Evolutionary conservation across 805 yeast species (phyloP).

Genomic region (Sugiyamaella floridensis): DNA sequence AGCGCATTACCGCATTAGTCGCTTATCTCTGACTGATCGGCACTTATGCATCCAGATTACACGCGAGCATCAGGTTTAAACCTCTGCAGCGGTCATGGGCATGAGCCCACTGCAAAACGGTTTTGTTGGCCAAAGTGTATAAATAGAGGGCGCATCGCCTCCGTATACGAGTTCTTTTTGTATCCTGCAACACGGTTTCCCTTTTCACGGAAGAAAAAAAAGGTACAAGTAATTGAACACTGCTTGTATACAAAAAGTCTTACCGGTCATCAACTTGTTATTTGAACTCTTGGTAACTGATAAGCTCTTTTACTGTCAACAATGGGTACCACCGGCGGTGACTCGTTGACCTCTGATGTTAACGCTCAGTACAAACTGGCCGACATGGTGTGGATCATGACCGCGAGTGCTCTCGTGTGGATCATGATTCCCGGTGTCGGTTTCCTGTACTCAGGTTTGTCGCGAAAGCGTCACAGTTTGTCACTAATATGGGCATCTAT

Average conservation of each 20-base stretch:
- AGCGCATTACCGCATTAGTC: background rate
- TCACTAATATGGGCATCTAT: constrained; percentile 90
- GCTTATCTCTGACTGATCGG: background rate
- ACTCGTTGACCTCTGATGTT: constrained; percentile 64
- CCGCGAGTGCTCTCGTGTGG: constrained; percentile 62
- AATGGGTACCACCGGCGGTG: constrained; percentile 57
- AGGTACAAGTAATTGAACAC: too few species aligned
- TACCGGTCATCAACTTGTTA: too few species aligned
- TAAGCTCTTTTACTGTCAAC: background rate
- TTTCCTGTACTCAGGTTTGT: constrained; percentile 81
- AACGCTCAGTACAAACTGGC: constrained; percentile 64
- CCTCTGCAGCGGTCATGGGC: background rate
- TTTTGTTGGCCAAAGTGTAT: background rate
- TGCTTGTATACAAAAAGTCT: too few species aligned
- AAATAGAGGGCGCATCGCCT: background rate
- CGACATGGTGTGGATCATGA: constrained; percentile 69
- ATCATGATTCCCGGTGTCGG: constrained; percentile 97
- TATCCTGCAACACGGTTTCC: background rate
- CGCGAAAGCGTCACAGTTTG: constrained; percentile 93
- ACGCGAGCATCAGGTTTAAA: background rate
- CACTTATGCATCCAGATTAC: background rate
- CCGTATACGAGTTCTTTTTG: background rate
- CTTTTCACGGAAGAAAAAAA: too few species aligned
- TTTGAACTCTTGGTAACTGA: background rate
- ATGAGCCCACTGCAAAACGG: background rate